phyloP scores from a whole-genome alignment of 768 basidiomycete genomes.

The Agrocybe pediades region DNA sequence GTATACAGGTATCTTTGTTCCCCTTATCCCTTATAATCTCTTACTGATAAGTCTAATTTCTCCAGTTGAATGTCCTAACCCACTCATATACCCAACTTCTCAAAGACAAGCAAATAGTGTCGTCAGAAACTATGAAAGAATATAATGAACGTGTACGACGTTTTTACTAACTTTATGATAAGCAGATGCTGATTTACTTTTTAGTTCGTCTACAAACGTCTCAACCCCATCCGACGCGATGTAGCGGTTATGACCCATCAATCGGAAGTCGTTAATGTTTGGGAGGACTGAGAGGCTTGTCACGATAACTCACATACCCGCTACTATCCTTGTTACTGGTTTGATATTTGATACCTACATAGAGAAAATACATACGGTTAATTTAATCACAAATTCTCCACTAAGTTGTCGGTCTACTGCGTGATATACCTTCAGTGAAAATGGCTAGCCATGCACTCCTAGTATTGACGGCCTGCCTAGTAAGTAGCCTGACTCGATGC shows the following conservation, averaged over 20 bases:
- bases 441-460: no score
- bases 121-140: conserved; percentile 81
- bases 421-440: no score
- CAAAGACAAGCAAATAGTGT: conserved; percentile 75
- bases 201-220: conserved; percentile 83
- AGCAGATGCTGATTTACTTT: no score
- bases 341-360: no score
- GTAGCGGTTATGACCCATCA: conserved; percentile 86
- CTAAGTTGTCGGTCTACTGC: no score
- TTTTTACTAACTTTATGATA: neutral
- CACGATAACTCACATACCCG: neutral
- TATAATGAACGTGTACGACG: conserved; percentile 74
- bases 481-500: no score
- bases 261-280: conserved; percentile 69
- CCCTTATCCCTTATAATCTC: neutral
- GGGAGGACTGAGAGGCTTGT: conserved; percentile 39
- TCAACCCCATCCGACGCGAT: conserved; percentile 76
- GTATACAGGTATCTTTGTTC: conserved; percentile 53
- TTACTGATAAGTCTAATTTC: conserved; percentile 2
- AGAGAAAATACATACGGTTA: no score
- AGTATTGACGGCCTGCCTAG: no score
- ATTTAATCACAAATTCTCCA: no score
- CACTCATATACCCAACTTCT: conserved; percentile 63
- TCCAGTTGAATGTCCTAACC: conserved; percentile 55
- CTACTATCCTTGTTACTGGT: no score